Evolutionary conservation across 1,284 basidiomycete genomes (phyloP).

Genomic region (Paramarasmius palmivorus): DNA sequence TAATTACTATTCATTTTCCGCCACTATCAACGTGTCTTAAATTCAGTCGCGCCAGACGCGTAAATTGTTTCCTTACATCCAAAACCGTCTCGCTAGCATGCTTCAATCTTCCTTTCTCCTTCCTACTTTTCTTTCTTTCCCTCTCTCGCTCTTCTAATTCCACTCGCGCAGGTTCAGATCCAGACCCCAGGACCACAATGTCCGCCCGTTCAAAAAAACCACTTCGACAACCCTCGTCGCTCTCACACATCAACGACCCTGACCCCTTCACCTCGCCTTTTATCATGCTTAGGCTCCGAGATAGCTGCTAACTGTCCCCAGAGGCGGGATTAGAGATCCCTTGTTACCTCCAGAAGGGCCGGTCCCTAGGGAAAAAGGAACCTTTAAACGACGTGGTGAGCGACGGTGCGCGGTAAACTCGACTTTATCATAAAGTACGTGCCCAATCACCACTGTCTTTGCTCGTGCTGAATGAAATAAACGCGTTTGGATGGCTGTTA

Average conservation of each 20-base stretch:
- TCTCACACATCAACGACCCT: slow-evolving; percentile 13
- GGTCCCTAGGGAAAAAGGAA: slow-evolving; percentile 31
- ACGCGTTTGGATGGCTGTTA: slow-evolving; percentile 28
- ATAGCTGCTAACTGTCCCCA: slow-evolving; percentile 28
- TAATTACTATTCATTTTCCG: background rate
- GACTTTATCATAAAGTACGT: slow-evolving; percentile 37
- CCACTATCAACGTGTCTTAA: background rate
- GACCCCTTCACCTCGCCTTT: slow-evolving; percentile 26
- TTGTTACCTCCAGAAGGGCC: slow-evolving; percentile 33
- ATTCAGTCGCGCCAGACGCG: background rate
- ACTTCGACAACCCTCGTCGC: slow-evolving; percentile 21
- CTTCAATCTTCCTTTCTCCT: background rate
- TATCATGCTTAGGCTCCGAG: slow-evolving; percentile 31
- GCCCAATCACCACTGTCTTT: background rate
- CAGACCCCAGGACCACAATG: slow-evolving; percentile 5
- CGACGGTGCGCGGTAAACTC: slow-evolving; percentile 43
- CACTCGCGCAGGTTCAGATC: background rate
- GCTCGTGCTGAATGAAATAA: background rate
- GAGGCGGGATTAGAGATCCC: slow-evolving; percentile 33
- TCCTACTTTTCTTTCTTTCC: background rate
- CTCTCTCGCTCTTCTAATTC: too few species aligned
- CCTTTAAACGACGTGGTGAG: slow-evolving; percentile 37
- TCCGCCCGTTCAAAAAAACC: slow-evolving; percentile 25
- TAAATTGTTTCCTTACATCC: background rate
- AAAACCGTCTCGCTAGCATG: background rate